Evolutionary conservation across 768 basidiomycete species (phyloP).

Genomic region (Glaciozyma martinii): DNA sequence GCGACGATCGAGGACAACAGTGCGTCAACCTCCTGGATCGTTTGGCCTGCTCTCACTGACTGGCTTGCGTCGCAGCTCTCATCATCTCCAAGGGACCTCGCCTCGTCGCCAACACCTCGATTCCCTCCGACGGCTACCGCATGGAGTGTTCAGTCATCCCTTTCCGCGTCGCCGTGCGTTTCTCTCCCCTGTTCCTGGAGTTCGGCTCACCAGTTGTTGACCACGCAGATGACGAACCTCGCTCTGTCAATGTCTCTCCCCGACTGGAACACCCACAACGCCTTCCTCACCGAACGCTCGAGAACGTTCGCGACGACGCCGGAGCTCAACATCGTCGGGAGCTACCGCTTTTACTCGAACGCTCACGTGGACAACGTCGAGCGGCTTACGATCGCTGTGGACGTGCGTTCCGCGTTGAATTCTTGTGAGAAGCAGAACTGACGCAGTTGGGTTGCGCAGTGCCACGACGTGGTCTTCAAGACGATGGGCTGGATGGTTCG

Average conservation of each 20-base stretch:
- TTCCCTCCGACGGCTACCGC: conserved; percentile 64
- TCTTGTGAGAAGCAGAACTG: not conserved
- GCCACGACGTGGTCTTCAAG: conserved; percentile 53
- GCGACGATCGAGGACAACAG: conserved; percentile 74
- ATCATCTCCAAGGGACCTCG: conserved; percentile 56
- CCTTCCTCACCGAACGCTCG: conserved; percentile 56
- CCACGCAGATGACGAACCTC: conserved; percentile 41
- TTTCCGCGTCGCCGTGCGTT: conserved; percentile 51
- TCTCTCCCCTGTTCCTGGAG: not conserved
- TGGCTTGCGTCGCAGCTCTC: conserved; percentile 49
- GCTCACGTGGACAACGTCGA: conserved; percentile 65
- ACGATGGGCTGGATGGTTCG: conserved; percentile 79
- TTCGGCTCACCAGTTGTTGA: conserved; percentile 37
- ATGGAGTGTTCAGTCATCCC: conserved; percentile 60
- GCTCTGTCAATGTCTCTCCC: conserved; percentile 60
- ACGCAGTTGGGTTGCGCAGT: conserved; percentile 40
- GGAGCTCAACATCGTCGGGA: conserved; percentile 53
- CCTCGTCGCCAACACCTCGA: conserved; percentile 48
- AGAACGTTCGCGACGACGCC: conserved; percentile 56
- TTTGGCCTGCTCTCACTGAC: conserved; percentile 13
- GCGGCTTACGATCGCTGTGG: conserved; percentile 59
- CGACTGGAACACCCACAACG: conserved; percentile 75
- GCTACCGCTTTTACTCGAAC: conserved; percentile 64
- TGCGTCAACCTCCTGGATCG: conserved; percentile 37
- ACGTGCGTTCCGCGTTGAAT: conserved; percentile 46